A percentile compares a stretch with the other conserved stretches of the same genome.
Conservation (phyloP, 305 asterid genomes). For the Lippia alba region DNA sequence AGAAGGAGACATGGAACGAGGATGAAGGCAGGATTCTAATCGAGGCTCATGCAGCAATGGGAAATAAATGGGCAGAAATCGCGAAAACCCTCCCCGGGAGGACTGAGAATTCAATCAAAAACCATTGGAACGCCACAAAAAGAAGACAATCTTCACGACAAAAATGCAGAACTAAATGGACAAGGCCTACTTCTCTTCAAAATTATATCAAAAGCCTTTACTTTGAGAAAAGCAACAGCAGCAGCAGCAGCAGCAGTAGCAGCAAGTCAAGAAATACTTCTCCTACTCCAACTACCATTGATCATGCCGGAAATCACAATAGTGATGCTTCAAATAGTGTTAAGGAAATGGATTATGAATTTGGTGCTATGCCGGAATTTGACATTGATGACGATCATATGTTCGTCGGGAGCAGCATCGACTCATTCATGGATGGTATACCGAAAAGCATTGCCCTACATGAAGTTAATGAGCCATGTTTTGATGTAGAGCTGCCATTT, state of each 20-base stretch:
- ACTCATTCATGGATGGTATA: conserved; percentile 41
- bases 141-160: conserved; percentile 75
- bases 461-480: conserved; percentile 39
- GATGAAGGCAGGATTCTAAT: conserved; percentile 78
- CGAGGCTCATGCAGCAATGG: conserved; percentile 66
- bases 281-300: conserved; percentile 14
- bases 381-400: conserved; percentile 43
- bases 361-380: conserved; percentile 52
- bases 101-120: conserved; percentile 88
- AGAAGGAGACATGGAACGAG: conserved; percentile 88
- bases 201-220: conserved; percentile 75
- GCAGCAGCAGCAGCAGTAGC: conserved; percentile 4
- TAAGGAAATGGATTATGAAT: conserved; percentile 40
- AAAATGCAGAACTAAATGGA: conserved; percentile 78
- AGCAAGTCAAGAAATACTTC: conserved; percentile 23
- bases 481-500: conserved; percentile 47
- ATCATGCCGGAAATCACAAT: conserved; percentile 4
- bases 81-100: conserved; percentile 81
- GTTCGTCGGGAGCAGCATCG: conserved; percentile 48
- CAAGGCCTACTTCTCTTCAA: conserved; percentile 69
- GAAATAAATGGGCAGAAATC: conserved; percentile 95
- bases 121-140: conserved; percentile 95
- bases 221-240: conserved; percentile 38
- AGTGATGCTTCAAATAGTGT: conserved; percentile 27
- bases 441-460: conserved; percentile 14